phyloP scores from a whole-genome alignment of 73 alveolate species.

The Blepharisma stoltei region DNA sequence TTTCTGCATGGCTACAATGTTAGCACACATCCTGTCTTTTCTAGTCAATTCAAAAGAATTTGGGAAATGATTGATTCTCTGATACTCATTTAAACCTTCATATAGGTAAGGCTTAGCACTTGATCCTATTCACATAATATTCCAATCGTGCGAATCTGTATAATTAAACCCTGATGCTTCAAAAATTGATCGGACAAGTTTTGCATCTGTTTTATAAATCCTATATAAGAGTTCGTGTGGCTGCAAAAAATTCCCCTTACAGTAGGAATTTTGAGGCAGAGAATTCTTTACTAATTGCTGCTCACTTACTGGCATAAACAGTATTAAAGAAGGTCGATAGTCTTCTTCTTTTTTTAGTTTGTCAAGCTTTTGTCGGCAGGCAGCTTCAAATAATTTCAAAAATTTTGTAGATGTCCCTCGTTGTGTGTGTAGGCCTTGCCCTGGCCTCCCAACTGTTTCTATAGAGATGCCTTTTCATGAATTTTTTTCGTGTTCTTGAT shows the following conservation, averaged over 20 bases:
- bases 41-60: conserved; percentile 66
- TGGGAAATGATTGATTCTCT: conserved; percentile 81
- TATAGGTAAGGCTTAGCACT: conserved; percentile 57
- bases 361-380: not conserved
- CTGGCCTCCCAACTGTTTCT: conserved; percentile 5
- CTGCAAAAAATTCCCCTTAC: conserved; percentile 17
- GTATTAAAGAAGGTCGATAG: not conserved
- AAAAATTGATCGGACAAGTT: conserved; percentile 32
- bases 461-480: conserved; percentile 8
- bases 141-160: conserved; percentile 58
- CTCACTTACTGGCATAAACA: conserved; percentile 24
- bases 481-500: not conserved
- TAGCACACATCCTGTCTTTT: conserved; percentile 67
- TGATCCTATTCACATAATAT: conserved; percentile 58
- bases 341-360: not conserved
- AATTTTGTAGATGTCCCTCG: not conserved
- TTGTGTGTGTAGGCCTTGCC: conserved; percentile 3
- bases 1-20: conserved; percentile 65
- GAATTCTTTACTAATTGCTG: conserved; percentile 14
- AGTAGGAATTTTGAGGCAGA: not conserved
- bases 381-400: not conserved
- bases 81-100: conserved; percentile 66
- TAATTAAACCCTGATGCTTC: conserved; percentile 28
- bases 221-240: conserved; percentile 8
- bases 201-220: conserved; percentile 27